A percentile compares a stretch with the other conserved stretches of the same genome.
phyloP scores from a whole-genome alignment of 2,329 filamentous ascomycete species.

The Trichophyton benhamiae region DNA sequence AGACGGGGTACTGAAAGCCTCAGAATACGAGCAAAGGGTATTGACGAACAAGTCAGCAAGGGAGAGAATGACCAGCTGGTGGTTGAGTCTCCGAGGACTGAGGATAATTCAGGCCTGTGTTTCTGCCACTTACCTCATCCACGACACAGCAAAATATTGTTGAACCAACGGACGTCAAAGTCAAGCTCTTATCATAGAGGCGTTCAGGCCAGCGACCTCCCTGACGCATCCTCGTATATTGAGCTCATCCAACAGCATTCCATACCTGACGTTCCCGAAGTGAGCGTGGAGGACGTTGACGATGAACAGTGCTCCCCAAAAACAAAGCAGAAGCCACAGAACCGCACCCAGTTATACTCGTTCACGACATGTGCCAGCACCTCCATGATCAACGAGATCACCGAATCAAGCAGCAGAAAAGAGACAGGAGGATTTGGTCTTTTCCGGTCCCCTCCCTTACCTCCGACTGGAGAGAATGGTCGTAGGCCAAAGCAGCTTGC shows the following conservation, averaged over 20 bases:
- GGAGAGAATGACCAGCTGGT: neutral
- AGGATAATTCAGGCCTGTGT: constrained; percentile 5
- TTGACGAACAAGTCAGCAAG: neutral
- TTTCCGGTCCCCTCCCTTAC: constrained; percentile 1
- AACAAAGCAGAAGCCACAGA: neutral
- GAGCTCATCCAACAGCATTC: neutral
- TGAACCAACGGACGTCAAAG: neutral
- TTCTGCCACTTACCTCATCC: constrained; percentile 10
- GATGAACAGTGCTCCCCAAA: neutral
- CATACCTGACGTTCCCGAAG: neutral
- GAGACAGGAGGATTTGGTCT: constrained; percentile 4
- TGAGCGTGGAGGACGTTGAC: neutral
- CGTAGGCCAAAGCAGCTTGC: constrained; percentile 14
- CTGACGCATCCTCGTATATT: neutral
- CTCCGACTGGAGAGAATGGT: neutral
- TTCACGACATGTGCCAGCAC: constrained; percentile 5
- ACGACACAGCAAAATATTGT: constrained; percentile 6
- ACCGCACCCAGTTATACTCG: constrained; percentile 9
- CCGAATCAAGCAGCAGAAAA: neutral
- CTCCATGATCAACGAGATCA: neutral
- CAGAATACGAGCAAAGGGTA: neutral
- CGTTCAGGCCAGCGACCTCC: neutral
- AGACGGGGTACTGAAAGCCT: too few relatives aligned
- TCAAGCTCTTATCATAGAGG: neutral
- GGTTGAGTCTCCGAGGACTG: neutral